phyloP scores from a whole-genome alignment of 1,284 basidiomycete species.

The Paramarasmius palmivorus region DNA sequence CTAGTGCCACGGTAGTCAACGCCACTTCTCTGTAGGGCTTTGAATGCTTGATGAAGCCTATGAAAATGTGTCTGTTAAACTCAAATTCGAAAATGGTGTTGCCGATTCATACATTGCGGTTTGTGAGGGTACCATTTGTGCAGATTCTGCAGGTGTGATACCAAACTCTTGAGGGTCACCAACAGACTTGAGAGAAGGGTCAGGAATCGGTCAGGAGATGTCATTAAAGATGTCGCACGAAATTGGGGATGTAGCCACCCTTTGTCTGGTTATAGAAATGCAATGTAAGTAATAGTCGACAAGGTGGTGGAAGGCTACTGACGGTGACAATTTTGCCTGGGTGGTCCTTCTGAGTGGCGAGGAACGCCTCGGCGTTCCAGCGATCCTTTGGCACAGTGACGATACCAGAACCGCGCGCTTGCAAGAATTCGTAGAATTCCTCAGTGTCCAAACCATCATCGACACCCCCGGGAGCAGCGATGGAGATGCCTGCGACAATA shows the following conservation, averaged over 20 bases:
- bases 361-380: slow-evolving; percentile 7
- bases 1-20: slow-evolving; percentile 5
- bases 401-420: slow-evolving; percentile 6
- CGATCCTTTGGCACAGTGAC: slow-evolving; percentile 2
- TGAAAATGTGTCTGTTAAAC: no score
- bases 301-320: background rate
- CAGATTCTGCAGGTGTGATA: background rate
- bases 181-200: background rate
- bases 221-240: background rate
- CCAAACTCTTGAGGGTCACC: slow-evolving; percentile 3
- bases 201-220: no score
- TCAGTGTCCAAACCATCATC: slow-evolving; percentile 1
- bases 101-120: background rate
- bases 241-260: slow-evolving; percentile 2
- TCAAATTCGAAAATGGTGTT: background rate
- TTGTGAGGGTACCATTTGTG: background rate
- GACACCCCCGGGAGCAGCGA: slow-evolving; percentile 1
- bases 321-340: slow-evolving; percentile 4
- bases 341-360: background rate
- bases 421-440: slow-evolving; percentile 5
- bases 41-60: slow-evolving; percentile 3
- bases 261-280: background rate
- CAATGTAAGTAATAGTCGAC: background rate
- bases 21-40: background rate
- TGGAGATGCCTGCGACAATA: background rate